phyloP scores from a whole-genome alignment of 2,329 filamentous ascomycete genomes.

The Penicillium sclerotiorum region DNA sequence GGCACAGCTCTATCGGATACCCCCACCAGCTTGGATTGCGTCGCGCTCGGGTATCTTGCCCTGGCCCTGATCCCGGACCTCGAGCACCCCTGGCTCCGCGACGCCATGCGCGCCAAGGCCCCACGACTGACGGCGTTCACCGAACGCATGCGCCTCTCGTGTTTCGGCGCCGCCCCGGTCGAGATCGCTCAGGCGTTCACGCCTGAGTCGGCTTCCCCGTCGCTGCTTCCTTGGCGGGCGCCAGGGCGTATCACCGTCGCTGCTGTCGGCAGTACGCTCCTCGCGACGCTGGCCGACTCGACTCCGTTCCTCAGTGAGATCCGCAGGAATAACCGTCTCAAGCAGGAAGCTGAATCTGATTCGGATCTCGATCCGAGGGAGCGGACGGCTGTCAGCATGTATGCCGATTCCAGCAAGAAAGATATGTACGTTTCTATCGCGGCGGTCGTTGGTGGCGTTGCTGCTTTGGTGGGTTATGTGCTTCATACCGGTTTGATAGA shows the following conservation, averaged over 20 bases:
- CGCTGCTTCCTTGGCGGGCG: constrained; percentile 39
- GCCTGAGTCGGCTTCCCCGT: constrained; percentile 16
- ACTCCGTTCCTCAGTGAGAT: constrained; percentile 41
- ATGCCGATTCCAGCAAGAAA: constrained; percentile 30
- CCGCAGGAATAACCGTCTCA: constrained; percentile 42
- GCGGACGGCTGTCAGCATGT: constrained; percentile 26
- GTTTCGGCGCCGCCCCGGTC: constrained; percentile 38
- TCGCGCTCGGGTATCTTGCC: constrained; percentile 77
- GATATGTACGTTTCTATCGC: constrained; percentile 42
- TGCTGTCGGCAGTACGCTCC: constrained; percentile 38
- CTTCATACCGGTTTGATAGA: constrained; percentile 33
- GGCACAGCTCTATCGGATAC: constrained; percentile 39
- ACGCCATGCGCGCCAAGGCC: constrained; percentile 57
- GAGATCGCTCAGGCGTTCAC: constrained; percentile 27
- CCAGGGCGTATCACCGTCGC: constrained; percentile 35
- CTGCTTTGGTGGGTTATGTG: constrained; percentile 42
- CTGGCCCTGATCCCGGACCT: constrained; percentile 68
- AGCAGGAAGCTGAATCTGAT: constrained; percentile 31
- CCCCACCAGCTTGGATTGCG: constrained; percentile 73
- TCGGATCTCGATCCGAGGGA: constrained; percentile 29
- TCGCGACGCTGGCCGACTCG: constrained; percentile 39
- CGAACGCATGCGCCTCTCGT: constrained; percentile 39
- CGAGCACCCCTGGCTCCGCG: constrained; percentile 64
- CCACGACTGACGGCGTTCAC: constrained; percentile 50
- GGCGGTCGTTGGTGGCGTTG: constrained; percentile 37